A percentile compares a stretch with the other conserved stretches of the same genome.
Evolutionary conservation across 768 basidiomycete genomes (phyloP).

Genomic region (Suillus luteus): DNA sequence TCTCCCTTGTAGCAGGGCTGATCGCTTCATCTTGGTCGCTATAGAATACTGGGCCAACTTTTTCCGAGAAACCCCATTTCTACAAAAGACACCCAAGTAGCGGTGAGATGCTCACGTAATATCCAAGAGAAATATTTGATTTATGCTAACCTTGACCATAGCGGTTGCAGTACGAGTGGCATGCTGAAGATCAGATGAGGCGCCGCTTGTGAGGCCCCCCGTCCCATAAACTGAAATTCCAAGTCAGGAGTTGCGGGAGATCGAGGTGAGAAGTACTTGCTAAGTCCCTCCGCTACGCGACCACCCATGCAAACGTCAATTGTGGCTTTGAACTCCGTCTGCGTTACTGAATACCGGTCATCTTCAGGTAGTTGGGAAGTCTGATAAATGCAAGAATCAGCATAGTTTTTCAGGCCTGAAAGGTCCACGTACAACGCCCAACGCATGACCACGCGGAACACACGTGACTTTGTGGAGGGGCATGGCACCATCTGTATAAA

Average conservation of each 20-base stretch:
- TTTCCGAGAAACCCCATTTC: slow-evolving; percentile 78
- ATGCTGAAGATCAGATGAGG: slow-evolving; percentile 80
- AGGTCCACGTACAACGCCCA: slow-evolving; percentile 69
- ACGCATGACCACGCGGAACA: slow-evolving; percentile 91
- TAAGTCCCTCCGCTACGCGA: slow-evolving; percentile 90
- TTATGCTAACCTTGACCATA: slow-evolving; percentile 81
- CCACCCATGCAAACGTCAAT: slow-evolving; percentile 96
- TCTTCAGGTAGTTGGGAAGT: slow-evolving; percentile 78
- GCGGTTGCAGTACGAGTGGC: slow-evolving; percentile 79
- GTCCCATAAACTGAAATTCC: slow-evolving; percentile 70
- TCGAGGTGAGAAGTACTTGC: slow-evolving; percentile 42
- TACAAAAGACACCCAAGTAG: slow-evolving; percentile 29
- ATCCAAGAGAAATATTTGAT: slow-evolving; percentile 8
- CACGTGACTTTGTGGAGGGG: slow-evolving; percentile 98
- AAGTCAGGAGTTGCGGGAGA: slow-evolving; percentile 16
- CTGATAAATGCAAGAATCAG: slow-evolving; percentile 32
- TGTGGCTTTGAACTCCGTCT: slow-evolving; percentile 73
- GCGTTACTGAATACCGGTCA: slow-evolving; percentile 71
- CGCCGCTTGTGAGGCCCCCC: slow-evolving; percentile 89
- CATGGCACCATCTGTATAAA: slow-evolving; percentile 94
- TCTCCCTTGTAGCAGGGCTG: slow-evolving; percentile 74
- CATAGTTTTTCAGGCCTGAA: slow-evolving; percentile 2
- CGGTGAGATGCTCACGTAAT: slow-evolving; percentile 8
- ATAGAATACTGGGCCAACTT: slow-evolving; percentile 82
- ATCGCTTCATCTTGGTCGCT: slow-evolving; percentile 70